Conservation (phyloP, 345 rosid genomes). For the Gossypioides kirkii region DNA sequence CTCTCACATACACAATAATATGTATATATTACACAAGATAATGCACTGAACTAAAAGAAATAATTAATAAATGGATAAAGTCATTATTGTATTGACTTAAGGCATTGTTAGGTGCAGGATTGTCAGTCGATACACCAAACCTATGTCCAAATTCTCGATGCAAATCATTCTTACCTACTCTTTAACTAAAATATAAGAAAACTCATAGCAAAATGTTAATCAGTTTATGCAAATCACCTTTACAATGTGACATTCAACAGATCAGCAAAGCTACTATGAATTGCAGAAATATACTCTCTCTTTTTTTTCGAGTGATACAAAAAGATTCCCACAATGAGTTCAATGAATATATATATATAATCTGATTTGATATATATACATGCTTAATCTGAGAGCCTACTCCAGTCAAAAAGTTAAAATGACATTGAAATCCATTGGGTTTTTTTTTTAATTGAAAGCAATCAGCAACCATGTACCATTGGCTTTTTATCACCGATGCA, state of each 20-base stretch:
- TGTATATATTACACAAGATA: no score
- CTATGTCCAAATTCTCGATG: background rate
- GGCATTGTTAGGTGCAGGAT: background rate
- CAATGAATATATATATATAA: constrained; percentile 7
- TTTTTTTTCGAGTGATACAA: background rate
- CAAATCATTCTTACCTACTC: background rate
- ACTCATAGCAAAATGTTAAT: no score
- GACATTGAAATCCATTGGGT: background rate
- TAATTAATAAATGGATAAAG: background rate
- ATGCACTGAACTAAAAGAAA: background rate
- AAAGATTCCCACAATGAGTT: background rate
- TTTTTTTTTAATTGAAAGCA: background rate
- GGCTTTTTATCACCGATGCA: constrained; percentile 10
- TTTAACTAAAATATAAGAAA: background rate
- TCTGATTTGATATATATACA: constrained; percentile 8
- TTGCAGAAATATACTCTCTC: background rate
- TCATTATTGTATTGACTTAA: background rate
- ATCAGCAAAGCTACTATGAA: background rate
- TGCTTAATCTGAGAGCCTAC: background rate
- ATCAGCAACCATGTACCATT: background rate
- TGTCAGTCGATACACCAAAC: background rate
- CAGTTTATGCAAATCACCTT: no score
- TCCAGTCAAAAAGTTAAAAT: constrained; percentile 11
- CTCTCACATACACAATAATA: background rate
- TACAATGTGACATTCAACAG: background rate